Evolutionary conservation across 805 yeast species (phyloP), one percentile per base, ranked within the genome.

Genomic region (Sugiyamaella qingdaonensis): DNA sequence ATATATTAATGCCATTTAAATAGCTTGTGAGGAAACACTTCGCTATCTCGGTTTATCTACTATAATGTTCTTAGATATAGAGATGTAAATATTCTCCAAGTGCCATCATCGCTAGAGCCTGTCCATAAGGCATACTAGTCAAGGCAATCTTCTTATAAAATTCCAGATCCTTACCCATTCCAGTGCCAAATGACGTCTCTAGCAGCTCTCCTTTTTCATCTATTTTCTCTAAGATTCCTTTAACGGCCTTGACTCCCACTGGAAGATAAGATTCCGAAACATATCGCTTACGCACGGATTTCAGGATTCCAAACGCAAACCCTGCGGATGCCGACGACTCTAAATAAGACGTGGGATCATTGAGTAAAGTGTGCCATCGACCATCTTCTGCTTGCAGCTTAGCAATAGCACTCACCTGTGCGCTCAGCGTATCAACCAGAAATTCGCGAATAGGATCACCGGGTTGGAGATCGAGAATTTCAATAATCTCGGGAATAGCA

Each of bases 81-180:
- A n/a, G n/a, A n/a, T n/a, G n/a, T n/a, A n/a, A n/a, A 36, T 36
- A 36, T n/a, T 69, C 73, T 14, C 65, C 68, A 16, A 69, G 53
- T 7, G 71, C 71, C 68, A 69, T 69, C 50, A 69, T 69, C n/a
- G 71, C 73, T 71, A 69, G 66, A 10, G 73, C 73, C 53, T 68
- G 73, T 1, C 72, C 72, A 53, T 69, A 68, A 8, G 73, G 73
- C 73, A 69, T 69, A 8, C 64, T 56, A 2, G 73, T 69, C 42
- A 69, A 60, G 21, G 70, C 70, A 51, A 69, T 69, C 43, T 69
- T 70, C 55, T 61, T 67, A 53, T 69, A 69, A 41, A 67, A 68
- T 55, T 69, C 71, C 47, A 68, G 57, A 46, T 52, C 54, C 34
- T 61, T 61, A 14, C 73, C 73, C 69, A 69, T 68, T 11, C 70